phyloP scores from a whole-genome alignment of 2,329 filamentous ascomycete species.

The Parastagonospora nodorum region DNA sequence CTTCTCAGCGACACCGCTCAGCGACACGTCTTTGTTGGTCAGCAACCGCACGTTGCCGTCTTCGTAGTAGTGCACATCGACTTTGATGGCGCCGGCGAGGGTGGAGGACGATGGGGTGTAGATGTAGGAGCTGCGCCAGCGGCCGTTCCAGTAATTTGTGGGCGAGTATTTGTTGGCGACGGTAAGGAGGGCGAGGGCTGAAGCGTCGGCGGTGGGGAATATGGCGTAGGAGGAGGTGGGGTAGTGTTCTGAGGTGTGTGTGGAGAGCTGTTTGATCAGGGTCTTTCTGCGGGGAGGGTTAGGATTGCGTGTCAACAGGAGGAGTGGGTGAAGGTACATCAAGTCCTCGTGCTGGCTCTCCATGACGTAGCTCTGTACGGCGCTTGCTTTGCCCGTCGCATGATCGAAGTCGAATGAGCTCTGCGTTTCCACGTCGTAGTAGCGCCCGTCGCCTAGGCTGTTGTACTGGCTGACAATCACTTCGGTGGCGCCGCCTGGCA shows the following conservation, averaged over 20 bases:
- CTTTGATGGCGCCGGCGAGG: slow-evolving; percentile 80
- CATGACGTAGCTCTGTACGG: slow-evolving; percentile 75
- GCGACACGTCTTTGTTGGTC: slow-evolving; percentile 77
- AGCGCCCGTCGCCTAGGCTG: slow-evolving; percentile 76
- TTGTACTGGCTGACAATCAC: slow-evolving; percentile 86
- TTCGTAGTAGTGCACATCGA: slow-evolving; percentile 99
- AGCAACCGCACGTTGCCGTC: slow-evolving; percentile 95
- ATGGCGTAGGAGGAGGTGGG: slow-evolving; percentile 79
- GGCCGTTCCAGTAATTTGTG: slow-evolving; percentile 98
- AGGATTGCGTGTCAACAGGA: not conserved
- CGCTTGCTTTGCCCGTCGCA: slow-evolving; percentile 80
- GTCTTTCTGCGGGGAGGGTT: slow-evolving; percentile 68
- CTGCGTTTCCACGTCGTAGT: slow-evolving; percentile 87
- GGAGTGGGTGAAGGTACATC: slow-evolving; percentile 64
- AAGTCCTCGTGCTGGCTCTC: slow-evolving; percentile 79
- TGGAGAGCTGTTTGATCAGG: slow-evolving; percentile 74
- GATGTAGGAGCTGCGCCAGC: slow-evolving; percentile 89
- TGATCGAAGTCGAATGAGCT: slow-evolving; percentile 92
- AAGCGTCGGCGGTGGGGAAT: slow-evolving; percentile 78
- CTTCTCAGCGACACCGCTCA: slow-evolving; percentile 63
- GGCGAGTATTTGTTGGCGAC: slow-evolving; percentile 98
- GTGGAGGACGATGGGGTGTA: slow-evolving; percentile 69
- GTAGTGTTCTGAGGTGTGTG: slow-evolving; percentile 88
- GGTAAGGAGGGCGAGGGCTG: slow-evolving; percentile 77
- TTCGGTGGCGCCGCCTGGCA: slow-evolving; percentile 81